Base-by-base conservation (phyloP, 2,329 filamentous ascomycete species). In the Aureobasidium sp. region DNA sequence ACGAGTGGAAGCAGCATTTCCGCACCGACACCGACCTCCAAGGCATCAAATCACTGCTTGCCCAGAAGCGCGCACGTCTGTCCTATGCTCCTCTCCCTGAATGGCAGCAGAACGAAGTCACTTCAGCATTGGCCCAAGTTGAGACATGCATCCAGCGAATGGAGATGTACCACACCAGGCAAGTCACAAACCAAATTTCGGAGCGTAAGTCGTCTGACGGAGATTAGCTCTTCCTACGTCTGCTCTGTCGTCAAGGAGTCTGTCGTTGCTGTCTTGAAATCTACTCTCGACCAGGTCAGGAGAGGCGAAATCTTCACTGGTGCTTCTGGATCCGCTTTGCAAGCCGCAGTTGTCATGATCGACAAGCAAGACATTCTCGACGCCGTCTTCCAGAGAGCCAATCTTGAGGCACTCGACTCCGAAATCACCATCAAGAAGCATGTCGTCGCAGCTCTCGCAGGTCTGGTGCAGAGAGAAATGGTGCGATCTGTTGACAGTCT, bases 351-450 rank as follows among this genome's bases (percentile, higher is more conserved):
- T 11, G 41, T 15, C 2, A 48, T 37, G 36, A 39, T 59, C 21
- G 13, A 37, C 29, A 59, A 32, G 29, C 21, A 59, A 15, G 55
- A 59, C n/a, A 39, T 59, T 11, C 32, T 59, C 13, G 25, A 48
- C 8, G 55, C 55, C 13, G 44, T 48, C 32, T 30, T 48, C 11
- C 42, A 59, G 55, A 59, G 42, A 41, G 44, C 55, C 25, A 59
- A 32, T 13, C 44, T 59, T 30, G 55, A 59, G 29, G 55, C 44
- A 30, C 44, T 59, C 16, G 32, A 39, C 16, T 48, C 42, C 2
- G 55, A 59, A n/a, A 21, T 13, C 21, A n/a, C 32, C 16, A 39
- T 59, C 44, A 59, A 49, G 55, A 49, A 48, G 44, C 55, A 59
- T 32, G 25, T 59, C 25, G 36, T 59, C n/a, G 55, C 42, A 15